Percentiles rank a stretch among this genome's conserved stretches.
phyloP scores from a whole-genome alignment of 495 filamentous ascomycete species.

The Aspergillus taichungensis region DNA sequence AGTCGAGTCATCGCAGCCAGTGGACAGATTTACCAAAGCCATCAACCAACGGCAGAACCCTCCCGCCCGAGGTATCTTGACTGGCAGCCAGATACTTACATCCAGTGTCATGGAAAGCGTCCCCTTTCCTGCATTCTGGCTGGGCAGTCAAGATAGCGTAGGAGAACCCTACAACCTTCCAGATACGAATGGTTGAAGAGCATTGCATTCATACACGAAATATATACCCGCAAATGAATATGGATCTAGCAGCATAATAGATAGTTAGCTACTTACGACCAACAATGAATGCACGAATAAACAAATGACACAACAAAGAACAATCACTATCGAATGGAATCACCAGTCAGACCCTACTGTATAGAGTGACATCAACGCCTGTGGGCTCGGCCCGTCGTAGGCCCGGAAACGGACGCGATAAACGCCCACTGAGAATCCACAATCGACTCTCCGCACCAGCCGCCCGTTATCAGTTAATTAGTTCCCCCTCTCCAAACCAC shows the following conservation, averaged over 20 bases:
- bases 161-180: conserved; percentile 33
- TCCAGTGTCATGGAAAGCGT: conserved; percentile 42
- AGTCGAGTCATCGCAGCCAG: conserved; percentile 38
- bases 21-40: conserved; percentile 18
- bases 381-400: conserved; percentile 16
- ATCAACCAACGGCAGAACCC: conserved; percentile 4
- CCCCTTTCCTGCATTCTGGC: conserved; percentile 31
- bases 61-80: conserved; percentile 16
- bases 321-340: too few species aligned
- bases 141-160: conserved; percentile 37
- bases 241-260: background rate
- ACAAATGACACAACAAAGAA: too few species aligned
- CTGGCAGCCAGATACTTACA: conserved; percentile 32
- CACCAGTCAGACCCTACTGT: too few species aligned
- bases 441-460: background rate
- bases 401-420: conserved; percentile 12
- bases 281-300: too few species aligned
- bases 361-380: background rate
- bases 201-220: background rate
- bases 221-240: background rate
- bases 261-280: too few species aligned
- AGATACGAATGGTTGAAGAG: conserved; percentile 10
- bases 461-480: conserved; percentile 2
- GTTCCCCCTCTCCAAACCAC: background rate
- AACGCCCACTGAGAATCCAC: background rate